These are phyloP conservation scores for Clavariopsis aquatica DNA, from an alignment of 495 filamentous ascomycete species.

Conservation along the genomic window DNA sequence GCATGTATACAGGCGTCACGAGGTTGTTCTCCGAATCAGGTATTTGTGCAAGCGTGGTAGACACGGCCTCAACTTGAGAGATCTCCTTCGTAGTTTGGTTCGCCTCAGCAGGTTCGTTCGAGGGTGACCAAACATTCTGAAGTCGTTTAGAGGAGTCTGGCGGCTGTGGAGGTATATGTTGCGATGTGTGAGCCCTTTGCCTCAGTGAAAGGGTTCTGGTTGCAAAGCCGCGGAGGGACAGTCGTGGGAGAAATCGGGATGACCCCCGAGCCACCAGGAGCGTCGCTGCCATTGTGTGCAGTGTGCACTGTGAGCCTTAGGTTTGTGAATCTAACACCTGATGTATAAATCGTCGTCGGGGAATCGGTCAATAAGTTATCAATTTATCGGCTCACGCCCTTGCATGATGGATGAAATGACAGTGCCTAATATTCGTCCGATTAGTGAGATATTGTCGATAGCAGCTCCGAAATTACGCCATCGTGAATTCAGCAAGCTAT, in stretches of 20 bases:
- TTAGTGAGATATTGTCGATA: background rate
- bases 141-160: background rate
- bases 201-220: constrained; percentile 9
- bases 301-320: background rate
- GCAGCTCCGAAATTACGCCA: background rate
- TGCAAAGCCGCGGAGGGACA: constrained; percentile 1
- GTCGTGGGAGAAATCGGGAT: constrained; percentile 14
- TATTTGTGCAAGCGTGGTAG: constrained; percentile 20
- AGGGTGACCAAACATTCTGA: background rate
- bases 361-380: too few relatives aligned
- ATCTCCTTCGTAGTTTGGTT: background rate
- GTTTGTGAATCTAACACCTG: background rate
- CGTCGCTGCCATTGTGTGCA: background rate
- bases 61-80: constrained; percentile 35
- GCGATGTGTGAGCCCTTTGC: constrained; percentile 1
- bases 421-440: background rate
- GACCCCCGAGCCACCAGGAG: constrained; percentile 22
- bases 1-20: constrained; percentile 54
- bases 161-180: background rate
- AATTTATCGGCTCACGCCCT: too few relatives aligned
- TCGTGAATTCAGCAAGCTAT: too few relatives aligned
- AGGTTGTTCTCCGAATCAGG: constrained; percentile 39
- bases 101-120: background rate
- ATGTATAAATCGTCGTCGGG: too few relatives aligned
- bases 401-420: background rate